Base-by-base conservation (phyloP, 352 stramenopile genomes). In the Phytophthora colocasiae region DNA sequence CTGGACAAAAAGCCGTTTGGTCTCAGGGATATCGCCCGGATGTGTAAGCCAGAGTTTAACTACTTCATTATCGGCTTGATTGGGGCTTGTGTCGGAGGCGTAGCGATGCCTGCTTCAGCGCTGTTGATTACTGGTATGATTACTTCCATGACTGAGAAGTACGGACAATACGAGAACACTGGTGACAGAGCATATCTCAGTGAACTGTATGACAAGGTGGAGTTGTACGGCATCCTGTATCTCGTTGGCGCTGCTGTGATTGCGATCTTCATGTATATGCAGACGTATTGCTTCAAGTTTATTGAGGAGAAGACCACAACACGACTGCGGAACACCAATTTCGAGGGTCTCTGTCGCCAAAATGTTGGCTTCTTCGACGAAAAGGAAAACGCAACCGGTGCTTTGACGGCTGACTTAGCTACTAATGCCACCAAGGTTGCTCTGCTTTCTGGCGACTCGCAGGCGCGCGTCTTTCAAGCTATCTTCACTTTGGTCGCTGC, bases 321-420 rank as follows among this genome's bases (percentile, higher is more conserved):
- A 0, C 72, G 75, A 0, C 53, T 89, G 7, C 77, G 81, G 3
- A 70, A 77, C 38, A 63, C 77, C 9, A 77, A 87, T 7, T 87
- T 90, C 41, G 27, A 62, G 9, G 72, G 71, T 0, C 24, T 87
- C 2, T 78, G 73, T 19, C 63, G 57, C 0, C 80, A 83, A n/a
- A 73, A 81, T 6, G 62, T 93, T 6, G 83, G 67, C 1, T 97
- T 87, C 55, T 96, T 96, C 50, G 89, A 97, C 51, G 64, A 82
- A 9, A 66, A 83, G 45, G 58, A 78, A 4, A 90, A 93, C 49
- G 79, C 78, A 4, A 81, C 81, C 8, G 87, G 90, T 22, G 73
- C 77, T 0, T 63, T 83, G n/a, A 76, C 72, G 1, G 79, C 77
- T 22, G 76, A 90, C 32, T 56, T 93, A 14, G 78, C 80, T 9